Conservation (phyloP, 2,329 filamentous ascomycete species). For the Fusarium poae region DNA sequence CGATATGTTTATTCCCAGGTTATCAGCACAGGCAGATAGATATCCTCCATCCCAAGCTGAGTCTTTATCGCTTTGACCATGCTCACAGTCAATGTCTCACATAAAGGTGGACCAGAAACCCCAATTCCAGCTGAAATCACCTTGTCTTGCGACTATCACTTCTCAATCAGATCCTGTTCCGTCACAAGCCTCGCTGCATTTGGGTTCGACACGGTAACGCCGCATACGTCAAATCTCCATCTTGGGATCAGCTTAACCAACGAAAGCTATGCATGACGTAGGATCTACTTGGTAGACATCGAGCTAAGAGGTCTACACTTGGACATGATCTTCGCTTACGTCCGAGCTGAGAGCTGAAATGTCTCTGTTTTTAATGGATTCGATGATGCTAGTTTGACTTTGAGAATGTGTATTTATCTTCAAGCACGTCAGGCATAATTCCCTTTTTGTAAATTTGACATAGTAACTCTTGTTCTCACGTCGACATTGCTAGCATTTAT, state of each 20-base stretch:
- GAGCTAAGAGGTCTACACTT: slow-evolving; percentile 5
- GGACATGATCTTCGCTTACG: slow-evolving; percentile 20
- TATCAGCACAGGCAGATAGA: no score
- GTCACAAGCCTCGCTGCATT: background rate
- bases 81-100: background rate
- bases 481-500: background rate
- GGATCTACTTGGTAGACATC: slow-evolving; percentile 17
- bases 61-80: background rate
- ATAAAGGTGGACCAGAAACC: background rate
- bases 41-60: background rate
- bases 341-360: slow-evolving; percentile 21
- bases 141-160: background rate
- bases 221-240: slow-evolving; percentile 18
- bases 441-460: background rate
- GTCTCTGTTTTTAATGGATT: background rate
- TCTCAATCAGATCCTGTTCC: background rate
- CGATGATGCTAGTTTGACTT: slow-evolving; percentile 16
- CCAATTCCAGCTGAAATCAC: background rate
- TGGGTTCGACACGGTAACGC: background rate
- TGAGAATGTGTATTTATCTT: background rate
- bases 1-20: background rate
- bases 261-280: slow-evolving; percentile 6
- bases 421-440: background rate
- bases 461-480: background rate
- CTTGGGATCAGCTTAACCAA: background rate